These are phyloP conservation scores for Camellia oleifera DNA, from an alignment of 179 eudicot genomes.

Conservation along the genomic window DNA sequence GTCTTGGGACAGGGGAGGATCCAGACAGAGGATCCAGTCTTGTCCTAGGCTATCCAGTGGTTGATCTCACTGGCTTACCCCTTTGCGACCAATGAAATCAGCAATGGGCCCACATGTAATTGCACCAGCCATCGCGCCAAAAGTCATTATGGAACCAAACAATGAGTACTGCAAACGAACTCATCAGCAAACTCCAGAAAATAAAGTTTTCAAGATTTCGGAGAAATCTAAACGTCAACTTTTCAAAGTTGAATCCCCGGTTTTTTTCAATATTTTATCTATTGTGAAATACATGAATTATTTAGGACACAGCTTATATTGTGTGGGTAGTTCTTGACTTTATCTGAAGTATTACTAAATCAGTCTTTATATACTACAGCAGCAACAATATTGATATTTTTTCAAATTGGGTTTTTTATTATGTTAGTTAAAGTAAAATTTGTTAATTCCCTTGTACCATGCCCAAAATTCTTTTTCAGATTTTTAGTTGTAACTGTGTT, in stretches of 20 bases:
- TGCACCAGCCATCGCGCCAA: constrained; percentile 79
- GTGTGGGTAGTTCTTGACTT: background rate
- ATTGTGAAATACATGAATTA: background rate
- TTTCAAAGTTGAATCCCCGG: background rate
- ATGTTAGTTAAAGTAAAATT: background rate
- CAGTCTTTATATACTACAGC: background rate
- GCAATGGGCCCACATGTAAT: constrained; percentile 61
- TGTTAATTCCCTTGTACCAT: background rate
- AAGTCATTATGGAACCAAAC: constrained; percentile 67
- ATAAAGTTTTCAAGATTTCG: background rate
- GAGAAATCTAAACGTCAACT: background rate
- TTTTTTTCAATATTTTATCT: background rate
- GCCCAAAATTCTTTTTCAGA: background rate
- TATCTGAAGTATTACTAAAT: background rate
- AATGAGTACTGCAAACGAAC: constrained; percentile 46
- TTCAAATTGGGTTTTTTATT: background rate
- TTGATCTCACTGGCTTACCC: constrained; percentile 35
- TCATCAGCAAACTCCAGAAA: background rate
- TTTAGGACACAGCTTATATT: background rate
- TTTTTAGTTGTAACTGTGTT: background rate
- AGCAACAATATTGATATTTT: background rate
- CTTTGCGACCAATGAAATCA: constrained; percentile 61
- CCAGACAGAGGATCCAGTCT: too few species aligned
- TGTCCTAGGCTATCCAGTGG: background rate
- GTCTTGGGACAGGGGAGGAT: too few species aligned